Base-by-base conservation (phyloP, 306 rosid species). In the Dryas alaskensis region DNA sequence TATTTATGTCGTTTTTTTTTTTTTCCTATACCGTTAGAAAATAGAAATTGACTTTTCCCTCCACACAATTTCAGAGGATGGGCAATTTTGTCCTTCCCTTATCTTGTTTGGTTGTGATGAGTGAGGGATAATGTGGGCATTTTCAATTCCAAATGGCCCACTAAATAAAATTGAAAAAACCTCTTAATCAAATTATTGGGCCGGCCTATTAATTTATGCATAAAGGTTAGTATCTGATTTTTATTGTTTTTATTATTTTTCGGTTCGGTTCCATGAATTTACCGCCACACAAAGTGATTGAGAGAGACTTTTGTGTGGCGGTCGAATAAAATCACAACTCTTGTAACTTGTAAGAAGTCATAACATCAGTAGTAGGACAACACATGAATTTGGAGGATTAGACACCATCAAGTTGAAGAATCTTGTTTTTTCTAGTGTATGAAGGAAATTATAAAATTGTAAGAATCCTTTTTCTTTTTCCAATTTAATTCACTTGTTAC, bases 1-100 rank as follows among this genome's bases (percentile, higher is more conserved):
- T 14, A 13, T 37, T 39, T 63, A 16, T 16, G 11, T 63, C n/a
- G 31, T 31, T 63, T 43, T 14, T 3, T 63, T 8, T 48, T 48
- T 22, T 3, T 48, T 51, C 17, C 70, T 90, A 87, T 83, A 86
- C 93, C 84, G 93, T 84, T 89, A 81, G 89, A 87, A 75, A 87
- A 82, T 89, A 81, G 89, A 87, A 75, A 87, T 87, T 87, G 96
- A 92, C 92, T 89, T 89, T 8, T 84, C 74, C 84, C 84, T 69
- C 84, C 79, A 83, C 82, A 91, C 87, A 81, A 84, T 79, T 7
- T 76, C 17, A 48, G n/a, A 0, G 3, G 8, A 44, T 78, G n/a
- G 48, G 55, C 91, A 58, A 19, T 83, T 81, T 78, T 81, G 22
- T 54, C 96, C 87, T 81, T 72, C 1, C 9, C 1, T 1, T 1